Evolutionary conservation across 2,329 filamentous ascomycete species (phyloP).

Genomic region (Colletotrichum siamense): DNA sequence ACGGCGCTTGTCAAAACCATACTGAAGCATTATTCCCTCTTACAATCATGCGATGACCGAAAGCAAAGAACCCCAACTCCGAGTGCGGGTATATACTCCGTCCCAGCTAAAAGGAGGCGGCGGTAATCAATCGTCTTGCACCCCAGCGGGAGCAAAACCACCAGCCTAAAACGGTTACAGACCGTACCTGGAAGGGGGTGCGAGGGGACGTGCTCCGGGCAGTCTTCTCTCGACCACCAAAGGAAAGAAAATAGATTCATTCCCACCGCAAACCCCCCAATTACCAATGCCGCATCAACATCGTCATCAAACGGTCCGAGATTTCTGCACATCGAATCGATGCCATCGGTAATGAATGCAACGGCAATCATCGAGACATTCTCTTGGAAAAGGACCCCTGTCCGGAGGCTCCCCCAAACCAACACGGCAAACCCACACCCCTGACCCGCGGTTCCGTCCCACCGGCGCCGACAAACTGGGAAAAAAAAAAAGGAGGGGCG

Average conservation of each 20-base stretch:
- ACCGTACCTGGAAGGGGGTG: not conserved
- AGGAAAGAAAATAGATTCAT: not conserved
- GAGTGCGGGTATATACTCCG: slow-evolving; percentile 5
- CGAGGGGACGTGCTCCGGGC: not conserved
- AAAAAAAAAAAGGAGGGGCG: not conserved
- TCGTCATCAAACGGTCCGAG: not conserved
- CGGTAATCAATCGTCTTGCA: not conserved
- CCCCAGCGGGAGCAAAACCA: not conserved
- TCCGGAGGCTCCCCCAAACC: not conserved
- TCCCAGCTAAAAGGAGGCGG: not conserved
- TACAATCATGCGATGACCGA: not conserved
- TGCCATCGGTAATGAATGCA: not conserved
- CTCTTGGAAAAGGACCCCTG: not conserved
- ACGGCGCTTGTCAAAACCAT: not conserved
- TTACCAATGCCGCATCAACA: not conserved
- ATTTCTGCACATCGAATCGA: not conserved
- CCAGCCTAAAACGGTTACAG: not conserved
- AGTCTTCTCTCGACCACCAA: not conserved
- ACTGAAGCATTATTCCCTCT: not conserved
- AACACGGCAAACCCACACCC: not conserved
- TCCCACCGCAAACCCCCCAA: not conserved
- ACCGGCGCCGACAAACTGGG: not conserved
- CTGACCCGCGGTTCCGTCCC: slow-evolving; percentile 2
- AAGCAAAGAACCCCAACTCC: not conserved
- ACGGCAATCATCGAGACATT: not conserved